Percentiles rank a stretch among this genome's conserved stretches.
Evolutionary conservation across 768 basidiomycete species (phyloP).

Genomic region (Hemileccinum rubropunctum): DNA sequence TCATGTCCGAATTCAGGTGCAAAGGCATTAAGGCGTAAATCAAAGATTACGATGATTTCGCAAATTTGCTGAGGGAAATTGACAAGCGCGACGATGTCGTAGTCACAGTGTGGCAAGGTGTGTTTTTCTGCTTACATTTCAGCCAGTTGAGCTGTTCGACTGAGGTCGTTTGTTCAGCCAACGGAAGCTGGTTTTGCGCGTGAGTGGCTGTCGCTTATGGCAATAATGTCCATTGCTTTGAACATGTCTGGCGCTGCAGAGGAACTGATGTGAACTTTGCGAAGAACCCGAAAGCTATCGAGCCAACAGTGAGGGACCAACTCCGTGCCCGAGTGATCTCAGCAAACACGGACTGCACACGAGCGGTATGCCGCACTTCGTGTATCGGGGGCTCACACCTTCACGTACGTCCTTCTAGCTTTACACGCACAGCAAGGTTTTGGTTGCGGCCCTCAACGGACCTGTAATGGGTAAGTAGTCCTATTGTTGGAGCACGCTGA

Average conservation of each 20-base stretch:
- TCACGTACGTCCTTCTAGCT: conserved; percentile 37
- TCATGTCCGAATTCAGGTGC: neutral
- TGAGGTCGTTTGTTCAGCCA: conserved; percentile 37
- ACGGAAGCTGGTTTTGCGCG: conserved; percentile 74
- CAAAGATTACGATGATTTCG: conserved; percentile 62
- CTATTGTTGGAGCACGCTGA: too few relatives aligned
- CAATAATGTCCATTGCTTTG: neutral
- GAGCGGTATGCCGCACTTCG: conserved; percentile 47
- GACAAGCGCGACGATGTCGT: conserved; percentile 60
- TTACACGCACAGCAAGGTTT: conserved; percentile 65
- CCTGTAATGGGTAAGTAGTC: conserved; percentile 62
- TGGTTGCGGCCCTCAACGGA: conserved; percentile 71
- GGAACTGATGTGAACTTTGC: conserved; percentile 52
- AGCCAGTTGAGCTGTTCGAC: neutral
- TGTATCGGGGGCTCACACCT: neutral
- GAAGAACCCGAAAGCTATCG: conserved; percentile 2
- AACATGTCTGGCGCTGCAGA: conserved; percentile 30
- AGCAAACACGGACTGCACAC: conserved; percentile 58
- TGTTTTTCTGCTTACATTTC: neutral
- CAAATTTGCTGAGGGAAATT: conserved; percentile 54
- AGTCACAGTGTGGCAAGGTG: conserved; percentile 69
- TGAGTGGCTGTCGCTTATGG: conserved; percentile 33
- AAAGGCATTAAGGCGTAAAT: neutral
- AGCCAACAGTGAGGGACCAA: conserved; percentile 40
- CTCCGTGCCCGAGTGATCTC: conserved; percentile 46